phyloP scores from a whole-genome alignment of 108 stramenopile genomes.

The Cyclotella atomus region DNA sequence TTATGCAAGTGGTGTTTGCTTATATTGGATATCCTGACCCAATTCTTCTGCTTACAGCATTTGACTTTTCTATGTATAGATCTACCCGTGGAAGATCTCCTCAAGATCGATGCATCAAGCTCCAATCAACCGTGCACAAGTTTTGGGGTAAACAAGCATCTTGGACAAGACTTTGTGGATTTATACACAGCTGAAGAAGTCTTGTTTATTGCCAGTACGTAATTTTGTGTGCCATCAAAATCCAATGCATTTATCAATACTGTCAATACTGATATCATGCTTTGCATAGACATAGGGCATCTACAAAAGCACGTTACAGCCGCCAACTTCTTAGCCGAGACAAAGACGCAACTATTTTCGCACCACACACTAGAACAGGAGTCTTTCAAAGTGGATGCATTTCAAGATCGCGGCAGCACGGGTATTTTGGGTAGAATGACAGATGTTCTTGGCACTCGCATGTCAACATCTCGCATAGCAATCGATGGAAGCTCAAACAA shows the following conservation, averaged over 20 bases:
- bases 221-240: background rate
- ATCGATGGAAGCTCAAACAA: conserved; percentile 19
- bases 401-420: conserved; percentile 20
- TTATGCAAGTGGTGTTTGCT: background rate
- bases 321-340: conserved; percentile 30
- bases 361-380: conserved; percentile 40
- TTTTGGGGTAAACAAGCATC: conserved; percentile 53
- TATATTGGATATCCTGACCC: background rate
- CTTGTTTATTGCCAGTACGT: conserved; percentile 29
- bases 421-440: conserved; percentile 45
- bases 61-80: background rate
- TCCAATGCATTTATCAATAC: too few species aligned
- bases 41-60: background rate
- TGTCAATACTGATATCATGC: background rate
- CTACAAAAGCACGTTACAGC: conserved; percentile 23
- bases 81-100: background rate
- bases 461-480: conserved; percentile 14
- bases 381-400: conserved; percentile 39
- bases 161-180: conserved; percentile 18
- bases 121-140: conserved; percentile 48
- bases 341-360: conserved; percentile 30
- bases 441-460: conserved; percentile 28
- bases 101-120: conserved; percentile 31
- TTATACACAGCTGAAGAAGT: conserved; percentile 44
- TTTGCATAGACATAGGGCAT: conserved; percentile 15